These are phyloP conservation scores for Boletus bicolor DNA, from an alignment of 768 basidiomycete genomes.

Conservation along the genomic window DNA sequence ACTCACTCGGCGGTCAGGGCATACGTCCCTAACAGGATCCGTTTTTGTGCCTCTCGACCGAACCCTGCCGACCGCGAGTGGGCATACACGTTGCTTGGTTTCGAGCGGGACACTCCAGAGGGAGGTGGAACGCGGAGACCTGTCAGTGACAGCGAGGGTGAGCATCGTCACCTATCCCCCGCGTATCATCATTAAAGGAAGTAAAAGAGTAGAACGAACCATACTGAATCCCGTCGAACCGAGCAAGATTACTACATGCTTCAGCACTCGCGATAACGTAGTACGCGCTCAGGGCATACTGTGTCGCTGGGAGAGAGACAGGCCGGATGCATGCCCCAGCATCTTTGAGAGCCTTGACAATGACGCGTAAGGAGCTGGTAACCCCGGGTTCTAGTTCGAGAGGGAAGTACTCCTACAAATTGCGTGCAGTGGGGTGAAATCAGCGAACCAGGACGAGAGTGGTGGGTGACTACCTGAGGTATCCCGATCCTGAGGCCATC, in stretches of 20 bases:
- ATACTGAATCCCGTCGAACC: constrained; percentile 86
- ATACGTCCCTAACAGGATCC: constrained; percentile 87
- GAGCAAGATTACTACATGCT: constrained; percentile 86
- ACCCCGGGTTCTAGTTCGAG: constrained; percentile 52
- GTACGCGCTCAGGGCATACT: constrained; percentile 85
- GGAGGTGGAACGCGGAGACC: constrained; percentile 50
- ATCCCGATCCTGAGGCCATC: constrained; percentile 68
- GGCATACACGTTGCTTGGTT: constrained; percentile 59
- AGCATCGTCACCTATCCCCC: neutral
- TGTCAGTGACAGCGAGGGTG: constrained; percentile 20
- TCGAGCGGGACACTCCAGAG: constrained; percentile 41
- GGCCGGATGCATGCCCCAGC: constrained; percentile 68
- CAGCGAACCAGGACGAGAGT: neutral
- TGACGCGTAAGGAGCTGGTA: constrained; percentile 41
- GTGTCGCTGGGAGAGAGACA: constrained; percentile 67
- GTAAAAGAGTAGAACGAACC: constrained; percentile 43
- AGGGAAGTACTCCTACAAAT: constrained; percentile 74
- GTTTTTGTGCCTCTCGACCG: constrained; percentile 80
- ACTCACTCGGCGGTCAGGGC: constrained; percentile 88
- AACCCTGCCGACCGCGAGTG: constrained; percentile 67
- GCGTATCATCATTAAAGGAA: neutral
- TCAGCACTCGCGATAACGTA: constrained; percentile 96
- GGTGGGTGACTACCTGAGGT: constrained; percentile 52
- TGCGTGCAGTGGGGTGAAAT: neutral
- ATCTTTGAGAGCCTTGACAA: constrained; percentile 39